These are phyloP conservation scores for Fusarium sp. DNA, from an alignment of 2,329 filamentous ascomycete species.

Conservation along the genomic window DNA sequence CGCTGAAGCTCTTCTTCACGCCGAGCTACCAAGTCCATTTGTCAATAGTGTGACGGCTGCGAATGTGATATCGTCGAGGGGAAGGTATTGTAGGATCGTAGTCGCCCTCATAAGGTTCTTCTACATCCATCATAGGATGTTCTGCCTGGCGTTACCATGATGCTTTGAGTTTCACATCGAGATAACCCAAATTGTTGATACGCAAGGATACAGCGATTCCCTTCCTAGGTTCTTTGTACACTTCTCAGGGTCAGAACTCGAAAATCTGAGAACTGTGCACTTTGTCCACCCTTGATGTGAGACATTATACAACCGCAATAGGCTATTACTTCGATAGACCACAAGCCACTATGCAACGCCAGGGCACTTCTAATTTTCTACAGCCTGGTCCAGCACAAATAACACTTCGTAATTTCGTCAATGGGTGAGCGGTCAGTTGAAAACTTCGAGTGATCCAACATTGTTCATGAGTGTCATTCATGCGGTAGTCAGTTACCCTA, in stretches of 20 bases:
- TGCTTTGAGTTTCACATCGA: neutral
- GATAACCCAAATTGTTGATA: neutral
- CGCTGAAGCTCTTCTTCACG: neutral
- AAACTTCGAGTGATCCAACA: neutral
- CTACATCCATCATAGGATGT: neutral
- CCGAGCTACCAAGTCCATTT: neutral
- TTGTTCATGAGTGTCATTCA: neutral
- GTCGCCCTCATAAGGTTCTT: neutral
- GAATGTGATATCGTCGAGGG: neutral
- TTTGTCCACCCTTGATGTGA: neutral
- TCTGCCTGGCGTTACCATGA: neutral
- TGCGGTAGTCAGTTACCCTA: neutral
- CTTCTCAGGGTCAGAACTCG: neutral
- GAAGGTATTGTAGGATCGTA: neutral
- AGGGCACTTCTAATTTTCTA: neutral
- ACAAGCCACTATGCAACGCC: neutral
- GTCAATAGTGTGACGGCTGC: neutral
- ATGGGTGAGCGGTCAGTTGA: neutral
- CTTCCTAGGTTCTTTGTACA: rapidly evolving
- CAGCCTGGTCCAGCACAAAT: neutral
- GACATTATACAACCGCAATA: neutral
- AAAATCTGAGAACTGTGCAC: neutral
- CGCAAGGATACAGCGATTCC: neutral
- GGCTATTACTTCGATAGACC: neutral
- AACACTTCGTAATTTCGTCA: neutral